A percentile compares a stretch with the other conserved stretches of the same genome.
Conservation (phyloP, 2,329 filamentous ascomycete species). For the Leptographium lundbergii region DNA sequence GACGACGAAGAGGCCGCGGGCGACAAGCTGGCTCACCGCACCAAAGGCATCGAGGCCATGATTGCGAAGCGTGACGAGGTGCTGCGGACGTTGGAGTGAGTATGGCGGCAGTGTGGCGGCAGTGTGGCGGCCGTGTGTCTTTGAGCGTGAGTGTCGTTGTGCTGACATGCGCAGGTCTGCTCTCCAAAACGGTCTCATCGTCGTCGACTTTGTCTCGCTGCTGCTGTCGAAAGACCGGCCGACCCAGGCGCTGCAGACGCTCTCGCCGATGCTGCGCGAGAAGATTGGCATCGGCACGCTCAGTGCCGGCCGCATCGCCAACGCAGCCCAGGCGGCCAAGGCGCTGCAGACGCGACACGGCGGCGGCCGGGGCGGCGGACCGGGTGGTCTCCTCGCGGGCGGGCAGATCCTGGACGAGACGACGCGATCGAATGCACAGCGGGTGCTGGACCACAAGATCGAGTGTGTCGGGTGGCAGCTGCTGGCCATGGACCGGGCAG, state of each 20-base stretch:
- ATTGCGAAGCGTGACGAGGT: constrained; percentile 43
- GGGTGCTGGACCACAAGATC: constrained; percentile 42
- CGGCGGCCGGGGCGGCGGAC: background rate
- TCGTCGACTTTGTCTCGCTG: constrained; percentile 73
- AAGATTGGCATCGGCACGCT: constrained; percentile 63
- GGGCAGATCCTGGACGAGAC: constrained; percentile 21
- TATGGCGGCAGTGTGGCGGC: too few species aligned
- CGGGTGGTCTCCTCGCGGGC: background rate
- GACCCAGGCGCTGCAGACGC: constrained; percentile 52
- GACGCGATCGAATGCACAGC: constrained; percentile 14
- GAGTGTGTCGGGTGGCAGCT: constrained; percentile 62
- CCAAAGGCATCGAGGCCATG: constrained; percentile 23
- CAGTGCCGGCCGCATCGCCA: constrained; percentile 51
- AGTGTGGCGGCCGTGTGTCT: too few species aligned
- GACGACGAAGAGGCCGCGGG: constrained; percentile 18
- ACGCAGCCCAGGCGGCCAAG: constrained; percentile 38
- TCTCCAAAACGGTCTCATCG: constrained; percentile 51
- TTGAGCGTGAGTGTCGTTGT: too few species aligned
- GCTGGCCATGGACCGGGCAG: constrained; percentile 61
- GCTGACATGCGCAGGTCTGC: constrained; percentile 23
- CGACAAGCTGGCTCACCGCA: constrained; percentile 14
- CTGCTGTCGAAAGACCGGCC: constrained; percentile 73
- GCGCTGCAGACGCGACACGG: constrained; percentile 5
- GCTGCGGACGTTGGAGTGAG: constrained; percentile 44
- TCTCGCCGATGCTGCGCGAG: constrained; percentile 59